These are phyloP conservation scores for Ceratocystis colombiana DNA, from an alignment of 2,329 filamentous ascomycete genomes.

Conservation along the genomic window DNA sequence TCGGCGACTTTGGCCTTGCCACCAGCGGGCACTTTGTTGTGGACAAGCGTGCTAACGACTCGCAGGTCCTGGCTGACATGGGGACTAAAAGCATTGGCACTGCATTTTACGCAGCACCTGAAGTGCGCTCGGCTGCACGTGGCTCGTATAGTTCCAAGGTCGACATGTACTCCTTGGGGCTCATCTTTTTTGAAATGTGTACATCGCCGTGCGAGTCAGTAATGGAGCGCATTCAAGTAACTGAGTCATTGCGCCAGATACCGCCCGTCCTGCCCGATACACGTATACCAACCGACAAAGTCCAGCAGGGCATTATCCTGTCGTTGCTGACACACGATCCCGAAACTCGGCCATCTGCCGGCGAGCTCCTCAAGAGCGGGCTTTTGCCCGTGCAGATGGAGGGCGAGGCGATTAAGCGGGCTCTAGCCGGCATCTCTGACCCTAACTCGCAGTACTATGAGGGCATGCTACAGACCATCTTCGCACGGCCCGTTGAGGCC, in stretches of 20 bases:
- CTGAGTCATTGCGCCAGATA: conserved; percentile 59
- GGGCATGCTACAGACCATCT: conserved; percentile 79
- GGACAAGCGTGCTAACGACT: conserved; percentile 39
- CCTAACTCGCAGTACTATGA: conserved; percentile 78
- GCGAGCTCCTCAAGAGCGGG: conserved; percentile 72
- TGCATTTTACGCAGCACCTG: conserved; percentile 84
- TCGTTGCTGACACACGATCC: conserved; percentile 75
- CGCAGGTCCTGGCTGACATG: conserved; percentile 39
- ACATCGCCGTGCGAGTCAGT: conserved; percentile 53
- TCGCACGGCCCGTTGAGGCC: conserved; percentile 63
- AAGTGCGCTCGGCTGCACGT: conserved; percentile 64
- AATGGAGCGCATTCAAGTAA: conserved; percentile 53
- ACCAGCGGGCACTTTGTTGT: conserved; percentile 71
- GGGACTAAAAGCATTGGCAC: conserved; percentile 67
- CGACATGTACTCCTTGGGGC: conserved; percentile 95
- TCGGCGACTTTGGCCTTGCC: conserved; percentile 91
- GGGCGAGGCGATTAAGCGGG: conserved; percentile 77
- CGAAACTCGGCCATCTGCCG: conserved; percentile 68
- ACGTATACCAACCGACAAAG: conserved; percentile 60
- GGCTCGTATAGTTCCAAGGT: conserved; percentile 87
- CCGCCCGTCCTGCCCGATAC: conserved; percentile 60
- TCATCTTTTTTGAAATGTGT: conserved; percentile 99
- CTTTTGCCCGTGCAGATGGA: conserved; percentile 87
- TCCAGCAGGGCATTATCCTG: conserved; percentile 66
- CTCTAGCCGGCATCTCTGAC: conserved; percentile 70